Percentiles rank a stretch among this genome's conserved stretches.
Evolutionary conservation across 2,329 filamentous ascomycete species (phyloP).

Genomic region (Aspergillus luchuensis): DNA sequence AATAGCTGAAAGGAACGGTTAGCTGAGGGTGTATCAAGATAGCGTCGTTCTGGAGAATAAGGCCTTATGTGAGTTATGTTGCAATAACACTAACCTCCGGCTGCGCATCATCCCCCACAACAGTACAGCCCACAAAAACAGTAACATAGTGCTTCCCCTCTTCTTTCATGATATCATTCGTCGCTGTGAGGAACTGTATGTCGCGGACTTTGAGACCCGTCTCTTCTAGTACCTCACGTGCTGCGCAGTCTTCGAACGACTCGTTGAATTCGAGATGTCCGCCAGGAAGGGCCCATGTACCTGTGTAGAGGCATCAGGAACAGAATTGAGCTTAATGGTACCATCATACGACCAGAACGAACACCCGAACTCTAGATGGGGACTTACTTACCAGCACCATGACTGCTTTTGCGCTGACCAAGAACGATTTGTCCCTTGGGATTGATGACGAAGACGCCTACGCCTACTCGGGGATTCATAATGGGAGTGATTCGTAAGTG

Average conservation of each 20-base stretch:
- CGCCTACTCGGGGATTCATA: slow-evolving; percentile 13
- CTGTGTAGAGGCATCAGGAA: slow-evolving; percentile 33
- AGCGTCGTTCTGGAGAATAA: not conserved
- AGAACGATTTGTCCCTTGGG: slow-evolving; percentile 15
- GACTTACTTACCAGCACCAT: slow-evolving; percentile 17
- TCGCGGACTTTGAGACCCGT: slow-evolving; percentile 62
- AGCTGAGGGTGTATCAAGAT: too few species aligned
- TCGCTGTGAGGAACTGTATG: slow-evolving; percentile 59
- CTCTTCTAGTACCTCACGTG: slow-evolving; percentile 70
- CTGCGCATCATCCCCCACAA: slow-evolving; percentile 51
- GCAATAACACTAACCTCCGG: slow-evolving; percentile 53
- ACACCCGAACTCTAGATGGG: too few species aligned
- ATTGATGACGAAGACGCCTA: slow-evolving; percentile 19
- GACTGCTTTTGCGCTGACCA: slow-evolving; percentile 19
- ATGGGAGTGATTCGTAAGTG: too few species aligned
- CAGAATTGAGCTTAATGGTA: not conserved
- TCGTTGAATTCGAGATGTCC: slow-evolving; percentile 75
- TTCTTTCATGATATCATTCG: slow-evolving; percentile 65
- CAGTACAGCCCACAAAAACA: slow-evolving; percentile 63
- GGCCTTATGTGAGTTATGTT: not conserved
- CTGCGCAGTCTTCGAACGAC: slow-evolving; percentile 62
- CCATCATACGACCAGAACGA: too few species aligned
- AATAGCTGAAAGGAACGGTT: slow-evolving; percentile 19
- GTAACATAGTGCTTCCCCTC: slow-evolving; percentile 75
- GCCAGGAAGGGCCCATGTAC: slow-evolving; percentile 68